Conservation (phyloP, 75 land plant species). For the Sequoiadendron giganteum region DNA sequence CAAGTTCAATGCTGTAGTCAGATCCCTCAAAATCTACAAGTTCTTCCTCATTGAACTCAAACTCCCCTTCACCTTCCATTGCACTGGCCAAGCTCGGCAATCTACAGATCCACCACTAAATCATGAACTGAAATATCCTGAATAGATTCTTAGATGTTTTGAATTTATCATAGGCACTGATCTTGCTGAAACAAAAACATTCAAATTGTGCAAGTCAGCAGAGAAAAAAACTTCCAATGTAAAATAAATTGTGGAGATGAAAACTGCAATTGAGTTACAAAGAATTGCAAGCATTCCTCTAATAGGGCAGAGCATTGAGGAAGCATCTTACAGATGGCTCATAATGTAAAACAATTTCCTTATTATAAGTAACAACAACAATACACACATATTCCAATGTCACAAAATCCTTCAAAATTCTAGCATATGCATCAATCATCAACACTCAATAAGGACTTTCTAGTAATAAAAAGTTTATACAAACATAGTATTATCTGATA, state of each 20-base stretch:
- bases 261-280: neutral
- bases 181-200: conserved; percentile 8
- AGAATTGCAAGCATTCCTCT: neutral
- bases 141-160: neutral
- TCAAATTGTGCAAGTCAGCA: neutral
- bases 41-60: conserved; percentile 34
- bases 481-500: neutral
- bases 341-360: neutral
- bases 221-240: neutral
- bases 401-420: conserved; percentile 1
- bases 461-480: neutral
- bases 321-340: neutral
- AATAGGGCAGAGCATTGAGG: neutral
- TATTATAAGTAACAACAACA: neutral
- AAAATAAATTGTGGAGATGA: neutral
- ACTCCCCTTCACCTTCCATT: conserved; percentile 13
- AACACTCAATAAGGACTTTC: neutral
- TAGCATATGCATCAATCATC: neutral
- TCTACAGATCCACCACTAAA: neutral
- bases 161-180: neutral
- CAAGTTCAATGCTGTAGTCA: conserved; percentile 25
- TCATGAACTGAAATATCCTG: neutral
- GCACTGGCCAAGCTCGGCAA: neutral
- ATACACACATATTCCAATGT: neutral
- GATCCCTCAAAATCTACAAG: conserved; percentile 46